Evolutionary conservation across 2,329 filamentous ascomycete species (phyloP), one percentile per base, ranked within the genome.

Genomic region (Chrysoporthe cubensis): DNA sequence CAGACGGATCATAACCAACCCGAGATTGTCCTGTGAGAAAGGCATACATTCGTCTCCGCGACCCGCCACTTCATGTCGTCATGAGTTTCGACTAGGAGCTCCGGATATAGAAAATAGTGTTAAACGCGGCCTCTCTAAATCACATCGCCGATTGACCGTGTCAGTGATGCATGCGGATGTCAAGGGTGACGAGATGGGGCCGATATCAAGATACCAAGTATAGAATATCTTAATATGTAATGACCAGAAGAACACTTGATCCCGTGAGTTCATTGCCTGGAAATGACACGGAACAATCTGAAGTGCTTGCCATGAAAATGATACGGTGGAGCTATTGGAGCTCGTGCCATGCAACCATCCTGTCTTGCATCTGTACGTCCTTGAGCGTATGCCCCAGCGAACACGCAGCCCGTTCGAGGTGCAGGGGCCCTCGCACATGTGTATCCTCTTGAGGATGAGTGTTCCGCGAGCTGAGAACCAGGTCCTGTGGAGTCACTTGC

Each of bases 11-110:
- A 59, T 42, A 2, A 52, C 1, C 56, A 58, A 44, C 13, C 26
- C 13, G 63, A 65, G 34, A 44, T 65, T 42, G 54, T 48, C 13
- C 18, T 50, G 56, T 65, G 56, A 65, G 11, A 32, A 34, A 34
- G 34, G 50, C 26, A 16, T 16, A 6, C 50, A 26, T 32, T 21
- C 21, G 21, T 34, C 32, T 34, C 14, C 21, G 50, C 50, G 50
- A 34, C 5, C 11, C 21, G 4, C 32, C 5, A 32, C 32, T 54
- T 32, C 11, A 32, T 32, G 50, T 32, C 32, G 13, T 26, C 21
- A 11, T 54, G 4, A 54, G 40, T 13, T 16, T 54, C n/a, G 34
- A 21, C 13, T 40, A 32, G 32, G 54, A 37, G 34, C 40, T 57
- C 3, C 34, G 34, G 54, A 7, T 57, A 9, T 57, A 21, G 14